These are phyloP conservation scores for Claviceps digitariae DNA, from an alignment of 2,329 filamentous ascomycete species.

Conservation along the genomic window DNA sequence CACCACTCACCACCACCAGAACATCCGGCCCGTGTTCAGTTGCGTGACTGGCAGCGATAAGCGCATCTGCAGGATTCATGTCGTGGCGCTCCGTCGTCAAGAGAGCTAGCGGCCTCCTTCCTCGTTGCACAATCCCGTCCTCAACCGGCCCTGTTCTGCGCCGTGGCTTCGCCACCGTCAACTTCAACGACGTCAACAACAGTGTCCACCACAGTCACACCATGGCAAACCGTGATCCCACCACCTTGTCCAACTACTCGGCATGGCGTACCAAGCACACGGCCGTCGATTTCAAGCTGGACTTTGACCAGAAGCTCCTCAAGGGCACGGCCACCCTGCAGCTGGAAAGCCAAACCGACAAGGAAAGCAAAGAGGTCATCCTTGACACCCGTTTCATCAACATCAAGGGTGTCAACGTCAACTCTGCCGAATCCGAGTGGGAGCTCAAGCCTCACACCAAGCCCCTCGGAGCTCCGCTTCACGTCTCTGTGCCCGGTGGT, in stretches of 20 bases:
- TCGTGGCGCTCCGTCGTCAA: slow-evolving; percentile 10
- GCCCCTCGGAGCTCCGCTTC: slow-evolving; percentile 62
- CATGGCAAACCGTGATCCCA: slow-evolving; percentile 55
- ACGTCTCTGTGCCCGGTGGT: slow-evolving; percentile 45
- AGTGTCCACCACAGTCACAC: slow-evolving; percentile 2
- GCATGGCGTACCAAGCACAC: slow-evolving; percentile 78
- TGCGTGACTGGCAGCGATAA: background rate
- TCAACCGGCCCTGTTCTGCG: background rate
- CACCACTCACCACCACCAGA: background rate
- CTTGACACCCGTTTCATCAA: slow-evolving; percentile 80
- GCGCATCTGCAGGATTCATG: slow-evolving; percentile 7
- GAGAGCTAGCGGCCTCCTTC: slow-evolving; percentile 5
- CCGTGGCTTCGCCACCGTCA: slow-evolving; percentile 16
- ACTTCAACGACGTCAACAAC: background rate
- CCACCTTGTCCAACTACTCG: slow-evolving; percentile 84
- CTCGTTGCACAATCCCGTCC: background rate
- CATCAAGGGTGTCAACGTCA: slow-evolving; percentile 56
- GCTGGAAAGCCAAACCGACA: slow-evolving; percentile 64
- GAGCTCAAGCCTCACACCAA: slow-evolving; percentile 54
- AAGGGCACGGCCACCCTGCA: slow-evolving; percentile 64
- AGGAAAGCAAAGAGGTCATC: slow-evolving; percentile 60
- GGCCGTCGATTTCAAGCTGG: slow-evolving; percentile 64
- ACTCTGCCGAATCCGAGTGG: slow-evolving; percentile 52
- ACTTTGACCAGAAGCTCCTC: slow-evolving; percentile 69
- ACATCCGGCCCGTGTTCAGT: background rate